Evolutionary conservation across 1,139 yeast genomes (phyloP), one percentile per base, ranked within the genome.

Genomic region (Debaryomycetaceae sp.): DNA sequence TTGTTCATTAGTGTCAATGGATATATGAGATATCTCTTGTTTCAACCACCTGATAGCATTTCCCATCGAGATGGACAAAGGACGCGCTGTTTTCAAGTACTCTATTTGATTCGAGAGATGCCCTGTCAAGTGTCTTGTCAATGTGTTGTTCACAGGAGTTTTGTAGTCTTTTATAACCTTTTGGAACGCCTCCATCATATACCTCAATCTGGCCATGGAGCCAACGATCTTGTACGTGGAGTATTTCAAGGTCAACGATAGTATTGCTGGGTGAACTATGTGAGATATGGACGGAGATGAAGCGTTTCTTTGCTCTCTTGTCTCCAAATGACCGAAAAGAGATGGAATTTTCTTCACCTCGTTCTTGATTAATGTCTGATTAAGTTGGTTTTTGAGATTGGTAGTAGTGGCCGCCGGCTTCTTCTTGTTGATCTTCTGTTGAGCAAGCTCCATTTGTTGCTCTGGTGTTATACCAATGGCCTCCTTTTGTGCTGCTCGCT

Each of bases 31-130:
- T 42, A 94, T 92, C 58, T 87, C 94, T 65, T 91, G 98, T 59
- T 94, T 94, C 49, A 94, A 73, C 96, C 97, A 89, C 52, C 98
- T 79, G 49, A 94, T 94, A 3, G 98, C 94, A 65, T 91, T 92
- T 39, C 99, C 98, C 98, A 94, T 94, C 1, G 96, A 79, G 7
- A 91, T 87, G 42, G 95, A 82, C 41, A 94, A 71, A 0, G 98
- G 98, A 48, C 99, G 79, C 1, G 97, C 92, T 8, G 91, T 81
- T 55, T 88, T 92, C 51, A 94, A 70, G 50, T 86, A 88, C 56
- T 92, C 98, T 49, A 94, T 94, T 63, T 94, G 99, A 54, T 86
- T 89, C n/a, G 95, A 82, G 46, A 94, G 72, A 57, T 89, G 92
- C 18, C 85, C 83, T 0, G 97, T 89, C 53, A 94, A 74, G 62